Percentiles rank a stretch among this genome's conserved stretches.
Evolutionary conservation across 768 basidiomycete genomes (phyloP).

Genomic region (Lactarius trivialis): DNA sequence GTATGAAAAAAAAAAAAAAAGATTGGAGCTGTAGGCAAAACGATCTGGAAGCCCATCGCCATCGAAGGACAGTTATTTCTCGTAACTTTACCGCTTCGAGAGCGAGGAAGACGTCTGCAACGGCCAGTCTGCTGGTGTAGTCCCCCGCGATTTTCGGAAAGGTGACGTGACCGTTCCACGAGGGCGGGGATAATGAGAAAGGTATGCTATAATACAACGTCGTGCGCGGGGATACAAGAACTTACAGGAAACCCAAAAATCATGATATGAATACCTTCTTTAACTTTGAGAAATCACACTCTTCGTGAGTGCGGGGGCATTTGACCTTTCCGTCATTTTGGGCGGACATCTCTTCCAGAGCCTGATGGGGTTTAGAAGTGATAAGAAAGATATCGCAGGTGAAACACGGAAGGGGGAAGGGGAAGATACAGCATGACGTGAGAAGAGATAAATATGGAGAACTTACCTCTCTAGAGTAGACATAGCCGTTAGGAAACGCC

Average conservation of each 20-base stretch:
- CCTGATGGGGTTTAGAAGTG: constrained; percentile 39
- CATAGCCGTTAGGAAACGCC: constrained; percentile 85
- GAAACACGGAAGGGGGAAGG: neutral
- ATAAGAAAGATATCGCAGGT: neutral
- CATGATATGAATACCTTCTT: constrained; percentile 90
- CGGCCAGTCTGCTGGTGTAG: neutral
- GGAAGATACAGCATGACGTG: neutral
- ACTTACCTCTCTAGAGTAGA: constrained; percentile 87
- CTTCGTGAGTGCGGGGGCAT: constrained; percentile 69
- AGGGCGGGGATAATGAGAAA: neutral
- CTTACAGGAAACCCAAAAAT: constrained; percentile 16
- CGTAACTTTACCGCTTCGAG: neutral
- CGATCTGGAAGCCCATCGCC: neutral
- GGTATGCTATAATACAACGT: constrained; percentile 1
- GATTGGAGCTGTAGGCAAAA: neutral
- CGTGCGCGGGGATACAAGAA: neutral
- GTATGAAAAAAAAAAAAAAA: neutral
- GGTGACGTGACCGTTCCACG: neutral
- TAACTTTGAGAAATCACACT: constrained; percentile 57
- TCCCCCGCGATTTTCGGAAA: neutral
- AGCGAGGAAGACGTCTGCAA: neutral
- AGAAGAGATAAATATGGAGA: constrained; percentile 9
- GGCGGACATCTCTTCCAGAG: constrained; percentile 79
- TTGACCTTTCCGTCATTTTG: constrained; percentile 74
- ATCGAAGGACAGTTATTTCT: neutral